Base-by-base conservation (phyloP, 345 rosid species). In the Cardiospermum halicacabum region DNA sequence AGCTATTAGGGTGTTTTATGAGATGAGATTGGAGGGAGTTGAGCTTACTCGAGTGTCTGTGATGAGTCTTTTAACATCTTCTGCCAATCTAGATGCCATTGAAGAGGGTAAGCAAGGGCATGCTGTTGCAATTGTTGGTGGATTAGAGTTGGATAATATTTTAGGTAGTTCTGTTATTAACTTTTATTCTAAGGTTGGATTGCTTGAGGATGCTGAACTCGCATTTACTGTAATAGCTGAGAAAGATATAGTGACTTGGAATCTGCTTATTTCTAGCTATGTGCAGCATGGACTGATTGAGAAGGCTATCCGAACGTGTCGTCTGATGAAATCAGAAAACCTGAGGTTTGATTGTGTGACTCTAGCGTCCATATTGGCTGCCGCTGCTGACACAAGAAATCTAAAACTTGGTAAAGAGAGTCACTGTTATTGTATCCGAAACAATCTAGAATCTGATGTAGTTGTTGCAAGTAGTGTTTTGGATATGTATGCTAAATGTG, bases 201-300 rank as follows among this genome's bases (percentile, higher is more conserved):
- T 82, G 77, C 63, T 88, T 11, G 85, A 79, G 75, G 81, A 83
- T 71, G 91, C 91, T 15, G 81, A 88, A 82, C 69, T 80, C 68
- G 73, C 81, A 22, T 88, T 88, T 54, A 53, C 67, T 72, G 74
- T 74, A 34, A 80, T 87, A 75, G 3, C 66, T 24, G 83, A 67
- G 18, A 87, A 76, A 36, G 97, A 91, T 75, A 80, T 72, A 25
- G 93, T 88, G 8, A 83, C 88, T 25, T 91, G 97, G 96, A 91
- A 91, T 82, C 69, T 91, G 70, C 73, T 91, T n/a, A 77, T 89
- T 40, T 82, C 88, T 19, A 72, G 82, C 54, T 87, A 82, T 72
- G 80, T 87, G 70, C 84, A 62, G 53, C 54, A 68, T 32, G 80
- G 82, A 26, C 69, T 73, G 70, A 62, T 78, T 57, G 80, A 79